Evolutionary conservation across 176 grass and related monocot genomes (phyloP).

Genomic region (Chrysopogon serrulatus): DNA sequence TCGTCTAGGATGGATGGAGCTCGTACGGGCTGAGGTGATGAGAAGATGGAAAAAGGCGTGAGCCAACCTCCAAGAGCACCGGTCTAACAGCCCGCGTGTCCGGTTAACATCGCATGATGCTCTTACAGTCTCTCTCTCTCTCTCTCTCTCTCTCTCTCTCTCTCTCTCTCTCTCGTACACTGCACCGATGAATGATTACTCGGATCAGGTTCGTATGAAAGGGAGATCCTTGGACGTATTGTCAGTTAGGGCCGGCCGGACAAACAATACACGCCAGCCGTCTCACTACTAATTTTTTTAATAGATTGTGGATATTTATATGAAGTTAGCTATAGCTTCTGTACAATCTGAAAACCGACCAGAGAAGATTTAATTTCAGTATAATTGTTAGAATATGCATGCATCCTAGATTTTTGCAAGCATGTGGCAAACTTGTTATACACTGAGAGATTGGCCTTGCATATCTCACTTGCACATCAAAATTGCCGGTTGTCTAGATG

Average conservation of each 20-base stretch:
- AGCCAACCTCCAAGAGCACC: slow-evolving; percentile 30
- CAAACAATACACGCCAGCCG: background rate
- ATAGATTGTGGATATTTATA: background rate
- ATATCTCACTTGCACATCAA: background rate
- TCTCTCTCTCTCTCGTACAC: background rate
- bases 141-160: background rate
- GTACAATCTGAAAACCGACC: background rate
- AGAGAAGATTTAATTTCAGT: background rate
- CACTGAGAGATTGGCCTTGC: too few relatives aligned
- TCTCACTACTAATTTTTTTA: background rate
- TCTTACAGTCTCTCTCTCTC: too few relatives aligned
- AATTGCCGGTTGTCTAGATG: too few relatives aligned
- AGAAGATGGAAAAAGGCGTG: slow-evolving; percentile 11
- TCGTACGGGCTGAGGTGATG: background rate
- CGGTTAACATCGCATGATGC: slow-evolving; percentile 45
- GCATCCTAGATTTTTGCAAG: background rate
- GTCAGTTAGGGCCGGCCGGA: slow-evolving; percentile 10
- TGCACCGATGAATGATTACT: slow-evolving; percentile 5
- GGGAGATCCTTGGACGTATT: slow-evolving; percentile 18
- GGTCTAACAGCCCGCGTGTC: slow-evolving; percentile 29
- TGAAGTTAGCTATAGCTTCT: background rate
- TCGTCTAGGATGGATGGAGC: background rate
- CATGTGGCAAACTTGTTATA: background rate
- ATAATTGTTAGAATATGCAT: background rate
- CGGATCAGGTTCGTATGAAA: slow-evolving; percentile 12